These are phyloP conservation scores for Nigrospora oryzae DNA, from an alignment of 2,329 filamentous ascomycete genomes.

Conservation along the genomic window DNA sequence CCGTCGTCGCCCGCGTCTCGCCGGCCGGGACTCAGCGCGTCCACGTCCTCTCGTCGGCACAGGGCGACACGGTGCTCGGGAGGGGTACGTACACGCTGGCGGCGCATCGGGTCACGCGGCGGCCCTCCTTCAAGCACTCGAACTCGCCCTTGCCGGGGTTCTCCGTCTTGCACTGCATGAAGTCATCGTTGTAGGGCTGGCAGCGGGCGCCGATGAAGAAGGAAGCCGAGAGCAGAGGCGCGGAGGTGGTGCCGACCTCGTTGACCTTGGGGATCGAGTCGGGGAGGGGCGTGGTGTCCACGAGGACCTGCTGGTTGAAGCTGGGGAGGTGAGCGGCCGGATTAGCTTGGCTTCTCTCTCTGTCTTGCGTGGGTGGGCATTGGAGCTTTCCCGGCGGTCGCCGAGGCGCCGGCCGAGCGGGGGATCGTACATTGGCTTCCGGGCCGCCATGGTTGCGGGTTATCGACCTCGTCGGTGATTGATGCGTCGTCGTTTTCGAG, in stretches of 20 bases:
- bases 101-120: conserved; percentile 93
- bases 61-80: no score
- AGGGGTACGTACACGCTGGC: conserved; percentile 76
- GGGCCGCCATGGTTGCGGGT: conserved; percentile 45
- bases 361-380: background rate
- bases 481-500: conserved; percentile 1
- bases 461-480: conserved; percentile 3
- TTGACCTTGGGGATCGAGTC: conserved; percentile 85
- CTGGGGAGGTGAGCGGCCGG: conserved; percentile 35
- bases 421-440: conserved; percentile 47
- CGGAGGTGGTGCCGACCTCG: conserved; percentile 89
- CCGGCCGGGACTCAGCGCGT: no score
- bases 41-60: no score
- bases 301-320: conserved; percentile 88
- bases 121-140: conserved; percentile 91
- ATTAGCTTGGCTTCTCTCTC: conserved; percentile 13
- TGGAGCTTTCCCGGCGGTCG: background rate
- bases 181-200: conserved; percentile 95
- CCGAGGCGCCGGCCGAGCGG: background rate
- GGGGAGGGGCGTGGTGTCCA: conserved; percentile 94
- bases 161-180: conserved; percentile 99
- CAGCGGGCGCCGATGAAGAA: conserved; percentile 98
- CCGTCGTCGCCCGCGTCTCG: background rate
- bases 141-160: conserved; percentile 84
- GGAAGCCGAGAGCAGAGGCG: conserved; percentile 80